Evolutionary conservation across 1,284 basidiomycete genomes (phyloP).

Genomic region (Fomitopsis betulina): DNA sequence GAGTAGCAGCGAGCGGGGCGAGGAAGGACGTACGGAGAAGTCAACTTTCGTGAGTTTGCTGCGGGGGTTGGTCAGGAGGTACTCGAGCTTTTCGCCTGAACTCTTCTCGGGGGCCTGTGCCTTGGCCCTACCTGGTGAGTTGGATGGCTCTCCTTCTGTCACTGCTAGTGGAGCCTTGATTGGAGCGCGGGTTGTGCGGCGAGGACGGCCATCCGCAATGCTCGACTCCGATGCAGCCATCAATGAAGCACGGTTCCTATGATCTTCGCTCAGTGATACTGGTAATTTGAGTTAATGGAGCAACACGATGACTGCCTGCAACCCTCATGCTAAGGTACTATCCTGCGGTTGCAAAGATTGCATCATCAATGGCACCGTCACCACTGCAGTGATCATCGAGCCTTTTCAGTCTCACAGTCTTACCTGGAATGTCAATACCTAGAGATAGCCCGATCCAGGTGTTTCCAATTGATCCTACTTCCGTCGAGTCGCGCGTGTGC

Average conservation of each 20-base stretch:
- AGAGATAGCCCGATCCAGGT: too few species aligned
- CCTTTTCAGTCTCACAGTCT: too few species aligned
- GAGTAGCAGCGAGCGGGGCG: conserved; percentile 1
- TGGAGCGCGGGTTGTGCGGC: conserved; percentile 12
- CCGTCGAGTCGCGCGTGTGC: too few species aligned
- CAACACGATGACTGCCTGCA: too few species aligned
- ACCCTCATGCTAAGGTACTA: too few species aligned
- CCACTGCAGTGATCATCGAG: too few species aligned
- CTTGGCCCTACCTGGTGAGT: conserved; percentile 12
- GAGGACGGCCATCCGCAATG: conserved; percentile 8
- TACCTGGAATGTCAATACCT: too few species aligned
- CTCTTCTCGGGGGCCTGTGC: conserved; percentile 11
- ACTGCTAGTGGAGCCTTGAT: conserved; percentile 5
- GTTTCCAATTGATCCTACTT: too few species aligned
- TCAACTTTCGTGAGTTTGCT: conserved; percentile 47
- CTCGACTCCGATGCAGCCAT: conserved; percentile 6
- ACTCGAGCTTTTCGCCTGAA: conserved; percentile 16
- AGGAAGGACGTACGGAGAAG: conserved; percentile 40
- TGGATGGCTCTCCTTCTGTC: neutral
- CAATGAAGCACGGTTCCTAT: neutral
- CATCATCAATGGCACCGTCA: too few species aligned
- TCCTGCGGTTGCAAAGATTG: too few species aligned
- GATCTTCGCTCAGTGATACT: neutral
- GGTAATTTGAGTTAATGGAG: neutral
- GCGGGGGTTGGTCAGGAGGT: conserved; percentile 43